A percentile compares a stretch with the other conserved stretches of the same genome.
Conservation (phyloP, 441 rosid species). For the Gossypium schwendimanii region DNA sequence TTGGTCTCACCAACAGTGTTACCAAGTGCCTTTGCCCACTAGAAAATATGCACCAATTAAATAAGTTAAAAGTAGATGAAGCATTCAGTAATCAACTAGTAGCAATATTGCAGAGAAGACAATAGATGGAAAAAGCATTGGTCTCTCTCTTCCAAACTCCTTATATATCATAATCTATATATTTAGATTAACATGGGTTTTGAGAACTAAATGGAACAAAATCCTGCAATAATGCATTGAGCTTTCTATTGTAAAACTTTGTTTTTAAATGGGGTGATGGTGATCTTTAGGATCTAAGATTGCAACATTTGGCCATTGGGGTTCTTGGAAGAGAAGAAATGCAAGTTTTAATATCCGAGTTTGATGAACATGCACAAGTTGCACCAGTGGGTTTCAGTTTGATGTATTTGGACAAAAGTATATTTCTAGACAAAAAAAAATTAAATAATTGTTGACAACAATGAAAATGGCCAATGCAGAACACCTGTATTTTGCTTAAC, state of each 20-base stretch:
- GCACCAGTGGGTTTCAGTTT: neutral
- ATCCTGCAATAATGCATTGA: neutral
- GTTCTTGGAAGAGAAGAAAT: neutral
- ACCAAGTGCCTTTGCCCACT: conserved; percentile 50
- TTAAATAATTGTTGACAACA: neutral
- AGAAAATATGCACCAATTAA: conserved; percentile 24
- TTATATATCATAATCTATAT: neutral
- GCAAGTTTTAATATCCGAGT: neutral
- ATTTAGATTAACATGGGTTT: neutral
- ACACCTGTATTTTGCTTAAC: conserved; percentile 71
- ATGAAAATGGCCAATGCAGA: neutral
- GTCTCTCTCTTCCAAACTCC: neutral
- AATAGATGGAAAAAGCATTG: neutral
- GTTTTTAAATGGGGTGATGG: neutral
- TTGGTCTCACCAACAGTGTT: conserved; percentile 74
- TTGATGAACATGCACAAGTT: neutral
- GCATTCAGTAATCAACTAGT: neutral
- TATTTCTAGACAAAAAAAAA: neutral
- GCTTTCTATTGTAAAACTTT: neutral
- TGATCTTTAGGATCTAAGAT: neutral
- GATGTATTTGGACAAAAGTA: neutral
- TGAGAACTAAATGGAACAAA: neutral
- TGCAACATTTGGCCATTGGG: neutral
- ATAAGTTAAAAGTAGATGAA: conserved; percentile 1
- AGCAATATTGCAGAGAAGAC: neutral